phyloP scores from a whole-genome alignment of 2,329 filamentous ascomycete species.

The Cercospora canescens region DNA sequence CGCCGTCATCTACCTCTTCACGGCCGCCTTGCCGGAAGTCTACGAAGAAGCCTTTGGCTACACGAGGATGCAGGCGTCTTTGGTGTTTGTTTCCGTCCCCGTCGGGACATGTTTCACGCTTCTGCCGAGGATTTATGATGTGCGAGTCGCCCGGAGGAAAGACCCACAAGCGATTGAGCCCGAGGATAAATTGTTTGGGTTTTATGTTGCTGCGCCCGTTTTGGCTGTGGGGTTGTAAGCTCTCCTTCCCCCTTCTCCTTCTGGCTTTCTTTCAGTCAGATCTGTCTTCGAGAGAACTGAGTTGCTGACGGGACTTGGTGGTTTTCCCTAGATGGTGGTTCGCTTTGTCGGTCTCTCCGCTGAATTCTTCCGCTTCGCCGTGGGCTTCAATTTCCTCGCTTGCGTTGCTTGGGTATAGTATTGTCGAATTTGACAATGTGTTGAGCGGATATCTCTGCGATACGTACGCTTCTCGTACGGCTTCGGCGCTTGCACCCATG shows the following conservation, averaged over 20 bases:
- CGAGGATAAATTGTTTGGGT: slow-evolving; percentile 51
- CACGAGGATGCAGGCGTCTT: slow-evolving; percentile 45
- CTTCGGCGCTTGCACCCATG: slow-evolving; percentile 46
- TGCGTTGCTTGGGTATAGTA: slow-evolving; percentile 48
- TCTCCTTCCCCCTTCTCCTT: neutral
- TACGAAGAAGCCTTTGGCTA: slow-evolving; percentile 39
- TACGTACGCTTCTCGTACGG: slow-evolving; percentile 46
- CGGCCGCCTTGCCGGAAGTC: slow-evolving; percentile 37
- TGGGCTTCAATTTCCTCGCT: slow-evolving; percentile 32
- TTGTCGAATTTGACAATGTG: slow-evolving; percentile 49
- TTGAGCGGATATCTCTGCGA: slow-evolving; percentile 48
- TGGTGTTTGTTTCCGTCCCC: slow-evolving; percentile 50
- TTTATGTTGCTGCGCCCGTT: slow-evolving; percentile 46
- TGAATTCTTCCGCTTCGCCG: slow-evolving; percentile 30
- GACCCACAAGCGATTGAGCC: slow-evolving; percentile 35
- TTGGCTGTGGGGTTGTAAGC: slow-evolving; percentile 42
- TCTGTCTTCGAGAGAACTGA: neutral
- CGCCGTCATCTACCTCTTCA: slow-evolving; percentile 45
- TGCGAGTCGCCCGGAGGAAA: slow-evolving; percentile 27
- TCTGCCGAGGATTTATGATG: slow-evolving; percentile 46
- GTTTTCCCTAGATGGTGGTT: slow-evolving; percentile 41
- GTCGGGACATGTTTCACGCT: slow-evolving; percentile 51
- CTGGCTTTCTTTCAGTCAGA: neutral
- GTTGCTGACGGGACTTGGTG: neutral
- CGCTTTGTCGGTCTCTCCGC: slow-evolving; percentile 50